Conservation (phyloP, 164 flowering plant genomes). For the Berberis vulgaris region DNA sequence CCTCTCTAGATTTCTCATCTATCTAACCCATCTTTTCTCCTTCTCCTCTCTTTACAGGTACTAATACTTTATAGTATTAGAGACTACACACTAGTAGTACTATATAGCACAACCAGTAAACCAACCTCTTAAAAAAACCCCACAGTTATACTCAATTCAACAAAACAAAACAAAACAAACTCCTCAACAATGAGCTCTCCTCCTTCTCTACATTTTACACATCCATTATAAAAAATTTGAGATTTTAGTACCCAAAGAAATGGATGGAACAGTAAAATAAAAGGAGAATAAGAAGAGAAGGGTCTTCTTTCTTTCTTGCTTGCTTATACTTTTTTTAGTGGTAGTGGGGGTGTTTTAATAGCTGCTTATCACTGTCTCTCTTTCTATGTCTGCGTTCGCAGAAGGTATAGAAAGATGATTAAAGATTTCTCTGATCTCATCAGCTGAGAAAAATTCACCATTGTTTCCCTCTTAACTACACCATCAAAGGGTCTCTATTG, state of each 20-base stretch:
- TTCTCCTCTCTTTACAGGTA: neutral
- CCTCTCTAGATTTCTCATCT: neutral
- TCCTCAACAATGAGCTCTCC: no score
- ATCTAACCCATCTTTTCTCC: slow-evolving; percentile 6
- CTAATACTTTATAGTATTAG: neutral
- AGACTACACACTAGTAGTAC: neutral
- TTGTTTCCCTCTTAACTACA: no score
- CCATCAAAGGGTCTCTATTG: neutral
- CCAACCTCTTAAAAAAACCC: no score
- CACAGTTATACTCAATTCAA: no score
- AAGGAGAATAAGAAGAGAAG: neutral
- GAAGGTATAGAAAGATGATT: slow-evolving; percentile 41
- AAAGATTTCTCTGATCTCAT: slow-evolving; percentile 35
- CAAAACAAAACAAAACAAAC: no score
- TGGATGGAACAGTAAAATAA: slow-evolving; percentile 6
- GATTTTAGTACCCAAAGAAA: neutral
- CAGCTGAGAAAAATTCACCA: slow-evolving; percentile 2
- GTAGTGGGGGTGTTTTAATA: slow-evolving; percentile 9
- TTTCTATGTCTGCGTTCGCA: slow-evolving; percentile 19
- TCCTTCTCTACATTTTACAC: no score
- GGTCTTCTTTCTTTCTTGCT: neutral
- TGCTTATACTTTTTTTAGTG: slow-evolving; percentile 3
- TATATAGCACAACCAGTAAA: no score
- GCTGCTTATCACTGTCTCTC: slow-evolving; percentile 15
- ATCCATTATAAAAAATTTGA: no score